Conservation (phyloP, 148 eudicot genomes). For the Fagopyrum homotropicum region DNA sequence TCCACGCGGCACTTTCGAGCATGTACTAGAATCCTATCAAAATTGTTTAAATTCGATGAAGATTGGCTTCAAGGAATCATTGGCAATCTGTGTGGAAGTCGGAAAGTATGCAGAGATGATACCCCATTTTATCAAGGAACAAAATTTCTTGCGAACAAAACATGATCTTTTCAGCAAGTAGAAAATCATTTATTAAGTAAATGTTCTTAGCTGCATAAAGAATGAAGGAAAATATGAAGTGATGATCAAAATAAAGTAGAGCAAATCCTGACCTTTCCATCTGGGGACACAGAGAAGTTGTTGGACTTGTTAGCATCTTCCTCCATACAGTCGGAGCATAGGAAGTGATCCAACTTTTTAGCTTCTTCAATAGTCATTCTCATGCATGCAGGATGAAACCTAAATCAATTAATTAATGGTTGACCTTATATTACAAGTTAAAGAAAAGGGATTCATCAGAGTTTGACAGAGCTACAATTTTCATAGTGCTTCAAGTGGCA, state of each 20-base stretch:
- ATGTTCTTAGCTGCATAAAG: not conserved
- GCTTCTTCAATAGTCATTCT: conserved; percentile 95
- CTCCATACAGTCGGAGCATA: conserved; percentile 82
- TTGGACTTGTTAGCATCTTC: conserved; percentile 53
- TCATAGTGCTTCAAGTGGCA: not conserved
- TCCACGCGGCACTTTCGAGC: not conserved
- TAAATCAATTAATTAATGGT: conserved; percentile 18
- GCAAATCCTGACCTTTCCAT: conserved; percentile 50
- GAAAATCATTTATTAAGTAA: not conserved
- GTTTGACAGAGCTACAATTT: not conserved
- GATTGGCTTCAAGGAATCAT: not conserved
- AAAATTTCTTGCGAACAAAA: not conserved
- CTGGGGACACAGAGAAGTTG: conserved; percentile 39
- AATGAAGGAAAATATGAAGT: not conserved
- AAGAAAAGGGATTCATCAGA: not conserved
- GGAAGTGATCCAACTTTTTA: conserved; percentile 72
- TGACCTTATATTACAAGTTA: not conserved
- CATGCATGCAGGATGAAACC: conserved; percentile 98
- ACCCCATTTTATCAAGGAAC: not conserved
- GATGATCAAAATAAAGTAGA: not conserved
- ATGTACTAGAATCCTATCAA: not conserved
- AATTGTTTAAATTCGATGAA: not conserved
- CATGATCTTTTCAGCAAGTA: not conserved
- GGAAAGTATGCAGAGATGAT: no score
- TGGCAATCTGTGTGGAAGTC: not conserved